Percentiles rank a stretch among this genome's conserved stretches.
phyloP scores from a whole-genome alignment of 768 basidiomycete genomes.

The Lactarius tabidus region DNA sequence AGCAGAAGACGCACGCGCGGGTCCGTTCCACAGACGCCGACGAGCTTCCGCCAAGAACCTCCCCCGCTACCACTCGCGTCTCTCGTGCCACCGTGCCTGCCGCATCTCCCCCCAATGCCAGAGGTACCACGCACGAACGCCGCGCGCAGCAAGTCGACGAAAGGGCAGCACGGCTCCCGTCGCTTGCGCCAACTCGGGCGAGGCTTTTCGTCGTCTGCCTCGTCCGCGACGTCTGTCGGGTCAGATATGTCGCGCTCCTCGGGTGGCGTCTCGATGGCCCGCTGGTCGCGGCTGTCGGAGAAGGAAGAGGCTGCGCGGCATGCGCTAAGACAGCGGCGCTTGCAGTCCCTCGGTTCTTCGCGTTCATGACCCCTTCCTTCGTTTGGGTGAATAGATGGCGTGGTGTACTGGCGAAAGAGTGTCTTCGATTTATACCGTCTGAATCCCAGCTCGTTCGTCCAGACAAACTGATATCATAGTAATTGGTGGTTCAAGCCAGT shows the following conservation, averaged over 20 bases:
- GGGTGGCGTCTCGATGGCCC: not conserved
- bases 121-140: conserved; percentile 6
- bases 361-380: not conserved
- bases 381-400: not conserved
- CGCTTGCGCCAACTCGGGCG: not conserved
- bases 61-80: not conserved
- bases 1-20: too few relatives aligned
- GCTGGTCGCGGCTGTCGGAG: conserved; percentile 19
- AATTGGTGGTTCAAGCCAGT: too few relatives aligned
- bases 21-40: not conserved
- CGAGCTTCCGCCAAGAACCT: not conserved
- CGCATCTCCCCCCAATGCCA: conserved; percentile 1
- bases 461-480: not conserved
- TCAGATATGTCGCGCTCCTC: conserved; percentile 25
- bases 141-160: conserved; percentile 5
- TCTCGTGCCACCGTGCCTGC: conserved; percentile 12
- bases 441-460: not conserved
- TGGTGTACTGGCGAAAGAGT: not conserved
- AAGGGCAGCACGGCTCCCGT: conserved; percentile 8
- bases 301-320: conserved; percentile 23
- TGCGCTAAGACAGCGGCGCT: conserved; percentile 20
- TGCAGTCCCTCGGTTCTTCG: conserved; percentile 6
- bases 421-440: not conserved
- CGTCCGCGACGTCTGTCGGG: conserved; percentile 20
- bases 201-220: conserved; percentile 12